Evolutionary conservation across 495 filamentous ascomycete species (phyloP), one percentile per base, ranked within the genome.

Genomic region (Penicillium atrosanguineum): DNA sequence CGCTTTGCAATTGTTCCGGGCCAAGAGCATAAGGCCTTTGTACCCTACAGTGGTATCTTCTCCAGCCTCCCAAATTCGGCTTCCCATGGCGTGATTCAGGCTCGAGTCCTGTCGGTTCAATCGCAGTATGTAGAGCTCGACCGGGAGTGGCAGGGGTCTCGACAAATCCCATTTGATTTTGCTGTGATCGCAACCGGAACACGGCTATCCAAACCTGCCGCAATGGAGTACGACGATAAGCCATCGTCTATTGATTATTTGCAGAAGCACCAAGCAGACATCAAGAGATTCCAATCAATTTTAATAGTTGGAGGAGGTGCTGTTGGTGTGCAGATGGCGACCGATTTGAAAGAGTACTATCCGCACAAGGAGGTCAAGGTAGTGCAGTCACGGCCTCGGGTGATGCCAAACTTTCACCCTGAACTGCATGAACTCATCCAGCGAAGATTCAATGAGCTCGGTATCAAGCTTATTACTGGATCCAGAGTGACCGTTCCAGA

Each of bases 271-370:
- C 73, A 76, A 46, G 57, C 53, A 1, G 60, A 63, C 21, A 60
- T 72, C 2, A 68, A 73, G 46, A 38, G 52, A 6, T 60, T 78
- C 2, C 59, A 71, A 21, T 75, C 73, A 0, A 74, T 86, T 46
- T 68, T 80, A 6, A 73, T 87, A 18, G 75, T 84, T 1, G 84
- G 84, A 3, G 84, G 80, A 1, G 84, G 84, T 1, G 80, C 83
- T 5, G 82, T 83, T 0, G 83, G 83, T 1, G 75, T 86, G 0
- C 79, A 87, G 64, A 66, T 85, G 61, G 82, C 82, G 0, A 74
- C 77, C 5, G 84, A 87, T 57, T 67, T 83, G 40, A 85, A 85
- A 67, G 75, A 73, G 18, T 68, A 69, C 18, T 84, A 81, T 51
- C 80, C 79, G 0, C 78, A 81, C 0, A 86, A 86, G 66, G 65